Evolutionary conservation across 2,329 filamentous ascomycete species (phyloP), one percentile per base, ranked within the genome.

Genomic region (Colletotrichum endophyticum): DNA sequence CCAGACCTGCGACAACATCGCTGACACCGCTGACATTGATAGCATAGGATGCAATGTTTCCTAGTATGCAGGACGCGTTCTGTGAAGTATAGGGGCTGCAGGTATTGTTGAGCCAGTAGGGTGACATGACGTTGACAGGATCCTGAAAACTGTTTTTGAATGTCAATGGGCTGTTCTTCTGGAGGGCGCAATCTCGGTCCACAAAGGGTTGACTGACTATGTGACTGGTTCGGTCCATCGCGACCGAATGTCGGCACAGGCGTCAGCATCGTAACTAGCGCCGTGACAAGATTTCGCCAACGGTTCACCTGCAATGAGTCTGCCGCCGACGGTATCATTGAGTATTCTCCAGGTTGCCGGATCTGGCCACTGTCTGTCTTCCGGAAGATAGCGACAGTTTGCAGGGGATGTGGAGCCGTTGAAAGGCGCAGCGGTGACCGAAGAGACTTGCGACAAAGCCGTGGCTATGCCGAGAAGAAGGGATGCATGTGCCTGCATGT

Each of bases 21-120:
- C 85, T 85, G 32, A 53, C 30, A 25, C 61, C 53, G 6, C 25
- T 30, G 9, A 73, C 67, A 16, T 74, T 49, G 34, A 82, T 77
- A 32, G 78, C 71, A 57, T 81, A 82, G 8, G 36, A 22, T 19
- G 82, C 78, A 61, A 84, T 84, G 22, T 80, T 83, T 3, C 85
- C 85, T 19, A 86, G 57, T 2, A 79, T 75, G 75, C 86, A 85
- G 30, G 79, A 82, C 3, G 86, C 28, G 82, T 80, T 73, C 84
- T 86, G 74, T 79, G 86, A 6, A 27, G 77, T 70, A 70, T 79
- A 80, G 9, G 80, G 80, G 59, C 71, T 69, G 64, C 82, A 83
- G 59, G 77, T 81, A 13, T 79, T 39, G 71, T 82, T 82, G 36
- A 80, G 76, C 57, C 80, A 83, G 36, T 79, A 76, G 19, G 80